Evolutionary conservation across 2,329 filamentous ascomycete species (phyloP), one percentile per base, ranked within the genome.

Genomic region (Chrysoporthe deuterocubensis): DNA sequence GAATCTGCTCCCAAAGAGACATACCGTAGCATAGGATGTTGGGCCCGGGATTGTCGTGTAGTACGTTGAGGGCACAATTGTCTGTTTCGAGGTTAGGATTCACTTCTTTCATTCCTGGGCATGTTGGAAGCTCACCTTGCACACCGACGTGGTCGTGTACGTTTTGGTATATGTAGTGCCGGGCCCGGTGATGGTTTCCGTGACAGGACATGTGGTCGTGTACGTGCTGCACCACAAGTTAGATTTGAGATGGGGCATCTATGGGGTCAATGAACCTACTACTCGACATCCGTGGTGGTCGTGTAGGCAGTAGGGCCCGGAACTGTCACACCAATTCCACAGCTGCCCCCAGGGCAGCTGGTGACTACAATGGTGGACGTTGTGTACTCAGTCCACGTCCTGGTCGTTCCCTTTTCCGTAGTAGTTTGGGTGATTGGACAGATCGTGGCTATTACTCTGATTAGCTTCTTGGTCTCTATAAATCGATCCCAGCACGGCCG

Each of bases 381-480:
- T 16, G 80, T 81, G 68, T 76, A 76, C 44, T 77, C 74, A 6
- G 82, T 84, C 56, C 79, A 76, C 21, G 76, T 76, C 65, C 82
- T 80, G 26, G 82, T 83, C 32, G 79, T 80, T 40, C 70, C 81
- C 48, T 75, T 72, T 16, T 74, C 70, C 18, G 80, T 81, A 67
- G 79, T 73, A 14, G 82, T 84, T 44, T 77, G 76, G 11, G 81
- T 83, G 69, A 82, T 76, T 13, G 83, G 82, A 73, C 83, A 85
- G 62, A 81, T 76, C 4, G 81, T 83, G 14, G 80, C 78, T 32
- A 79, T 82, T 60, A 77, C 79, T 68, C 82, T 76, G 81, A 21
- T 69, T 18, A 69, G 62, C 48, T 65, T n/a, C 21, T 46, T 58
- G 43, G 9, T 56, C 44, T 2, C 1, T n/a, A 34, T 40, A 58